Conservation (phyloP, 2,329 filamentous ascomycete genomes). For the Didymella glomerata region DNA sequence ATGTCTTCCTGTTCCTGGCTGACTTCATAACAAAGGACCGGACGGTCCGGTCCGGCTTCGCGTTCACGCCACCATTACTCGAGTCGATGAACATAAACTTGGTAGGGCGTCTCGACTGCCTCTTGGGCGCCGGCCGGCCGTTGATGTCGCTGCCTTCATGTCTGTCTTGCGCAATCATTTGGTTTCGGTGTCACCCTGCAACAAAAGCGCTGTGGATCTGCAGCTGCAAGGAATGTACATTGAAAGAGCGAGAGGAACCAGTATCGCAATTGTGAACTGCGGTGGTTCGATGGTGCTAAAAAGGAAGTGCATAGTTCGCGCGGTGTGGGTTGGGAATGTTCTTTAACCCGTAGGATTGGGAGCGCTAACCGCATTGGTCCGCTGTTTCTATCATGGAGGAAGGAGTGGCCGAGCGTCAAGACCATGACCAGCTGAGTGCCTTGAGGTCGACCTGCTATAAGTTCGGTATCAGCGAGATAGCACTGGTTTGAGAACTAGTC, state of each 20-base stretch:
- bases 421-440: slow-evolving; percentile 24
- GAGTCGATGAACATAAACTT: slow-evolving; percentile 51
- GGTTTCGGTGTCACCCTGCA: slow-evolving; percentile 15
- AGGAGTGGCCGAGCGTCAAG: slow-evolving; percentile 28
- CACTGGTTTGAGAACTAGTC: slow-evolving; percentile 19
- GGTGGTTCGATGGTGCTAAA: slow-evolving; percentile 22
- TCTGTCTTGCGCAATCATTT: slow-evolving; percentile 25
- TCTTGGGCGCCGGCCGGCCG: slow-evolving; percentile 8
- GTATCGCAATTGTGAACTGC: slow-evolving; percentile 10
- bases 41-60: slow-evolving; percentile 44
- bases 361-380: slow-evolving; percentile 23
- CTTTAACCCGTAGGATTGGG: slow-evolving; percentile 26
- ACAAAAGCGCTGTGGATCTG: slow-evolving; percentile 12
- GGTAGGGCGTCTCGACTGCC: slow-evolving; percentile 29
- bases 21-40: slow-evolving; percentile 51
- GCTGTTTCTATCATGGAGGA: slow-evolving; percentile 25
- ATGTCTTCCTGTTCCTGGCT: slow-evolving; percentile 42
- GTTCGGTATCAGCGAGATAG: slow-evolving; percentile 20
- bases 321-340: slow-evolving; percentile 26
- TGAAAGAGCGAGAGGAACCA: slow-evolving; percentile 8
- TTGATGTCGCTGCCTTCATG: slow-evolving; percentile 3
- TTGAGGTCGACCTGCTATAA: slow-evolving; percentile 18
- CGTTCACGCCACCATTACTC: slow-evolving; percentile 37
- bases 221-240: slow-evolving; percentile 15
- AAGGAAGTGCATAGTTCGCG: slow-evolving; percentile 22